These are phyloP conservation scores for Parathielavia appendiculata DNA, from an alignment of 495 filamentous ascomycete genomes.

Conservation along the genomic window DNA sequence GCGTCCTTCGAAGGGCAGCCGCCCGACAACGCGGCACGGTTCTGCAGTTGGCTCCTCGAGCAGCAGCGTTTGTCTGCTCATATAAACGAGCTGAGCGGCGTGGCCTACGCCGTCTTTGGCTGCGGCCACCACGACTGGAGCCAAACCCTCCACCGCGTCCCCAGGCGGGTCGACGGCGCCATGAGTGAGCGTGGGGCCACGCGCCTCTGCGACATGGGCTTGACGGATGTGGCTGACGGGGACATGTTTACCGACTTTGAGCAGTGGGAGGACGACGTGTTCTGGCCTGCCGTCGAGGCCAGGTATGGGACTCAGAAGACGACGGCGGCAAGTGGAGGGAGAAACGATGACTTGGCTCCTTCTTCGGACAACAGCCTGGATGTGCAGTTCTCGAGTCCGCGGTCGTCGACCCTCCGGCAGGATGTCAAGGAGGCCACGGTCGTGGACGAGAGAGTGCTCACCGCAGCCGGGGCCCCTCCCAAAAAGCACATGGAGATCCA, in stretches of 20 bases:
- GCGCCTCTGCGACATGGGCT: slow-evolving; percentile 51
- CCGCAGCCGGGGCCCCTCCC: slow-evolving; percentile 48
- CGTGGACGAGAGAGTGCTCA: slow-evolving; percentile 50
- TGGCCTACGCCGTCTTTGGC: slow-evolving; percentile 63
- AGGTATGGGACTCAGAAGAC: slow-evolving; percentile 45
- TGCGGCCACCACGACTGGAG: slow-evolving; percentile 60
- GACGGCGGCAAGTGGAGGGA: slow-evolving; percentile 20
- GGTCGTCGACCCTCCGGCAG: slow-evolving; percentile 58
- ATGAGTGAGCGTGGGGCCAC: slow-evolving; percentile 45
- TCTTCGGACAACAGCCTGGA: slow-evolving; percentile 36
- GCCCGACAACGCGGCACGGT: slow-evolving; percentile 66
- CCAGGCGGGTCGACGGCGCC: slow-evolving; percentile 55
- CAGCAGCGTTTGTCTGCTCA: slow-evolving; percentile 47
- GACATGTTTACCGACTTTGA: slow-evolving; percentile 71
- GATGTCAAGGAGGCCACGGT: slow-evolving; percentile 61
- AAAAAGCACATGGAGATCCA: slow-evolving; percentile 64
- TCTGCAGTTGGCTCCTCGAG: slow-evolving; percentile 65
- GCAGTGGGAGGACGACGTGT: slow-evolving; percentile 57
- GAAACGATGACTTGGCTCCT: slow-evolving; percentile 3
- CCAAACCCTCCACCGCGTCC: slow-evolving; percentile 66
- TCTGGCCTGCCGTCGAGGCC: slow-evolving; percentile 61
- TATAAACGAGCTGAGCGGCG: slow-evolving; percentile 46
- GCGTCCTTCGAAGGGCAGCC: slow-evolving; percentile 73
- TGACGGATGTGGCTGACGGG: slow-evolving; percentile 56
- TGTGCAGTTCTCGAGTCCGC: slow-evolving; percentile 55